Evolutionary conservation across 768 basidiomycete genomes (phyloP).

Genomic region (Aureoboletus auriporus): DNA sequence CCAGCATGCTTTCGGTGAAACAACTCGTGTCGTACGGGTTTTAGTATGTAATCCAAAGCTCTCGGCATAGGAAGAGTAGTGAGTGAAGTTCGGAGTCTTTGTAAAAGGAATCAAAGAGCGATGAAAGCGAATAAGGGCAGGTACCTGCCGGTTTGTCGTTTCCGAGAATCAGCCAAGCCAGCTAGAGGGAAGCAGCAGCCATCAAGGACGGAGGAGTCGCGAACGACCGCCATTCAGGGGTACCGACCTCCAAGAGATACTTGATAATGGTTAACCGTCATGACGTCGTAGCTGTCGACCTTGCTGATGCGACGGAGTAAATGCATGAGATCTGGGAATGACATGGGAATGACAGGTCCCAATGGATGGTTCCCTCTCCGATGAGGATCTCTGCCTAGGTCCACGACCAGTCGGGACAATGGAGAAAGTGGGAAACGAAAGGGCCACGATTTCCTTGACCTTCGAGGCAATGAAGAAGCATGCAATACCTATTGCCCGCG

Average conservation of each 20-base stretch:
- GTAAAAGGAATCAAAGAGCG: conserved; percentile 9
- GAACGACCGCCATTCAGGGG: conserved; percentile 77
- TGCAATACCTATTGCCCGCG: conserved; percentile 86
- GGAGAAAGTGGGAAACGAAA: conserved; percentile 73
- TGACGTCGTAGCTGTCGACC: conserved; percentile 86
- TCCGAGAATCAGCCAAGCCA: conserved; percentile 76
- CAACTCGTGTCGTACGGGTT: conserved; percentile 66
- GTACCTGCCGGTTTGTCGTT: conserved; percentile 78
- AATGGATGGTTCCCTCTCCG: conserved; percentile 83
- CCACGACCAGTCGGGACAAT: conserved; percentile 75
- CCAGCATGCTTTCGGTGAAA: conserved; percentile 88
- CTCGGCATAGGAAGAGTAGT: conserved; percentile 85
- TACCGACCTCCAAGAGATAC: conserved; percentile 84
- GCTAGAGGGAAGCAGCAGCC: conserved; percentile 83
- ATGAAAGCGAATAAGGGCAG: neutral
- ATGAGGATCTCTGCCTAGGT: conserved; percentile 77
- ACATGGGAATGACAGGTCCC: conserved; percentile 74
- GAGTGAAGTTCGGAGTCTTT: conserved; percentile 79
- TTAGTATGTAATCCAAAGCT: conserved; percentile 79
- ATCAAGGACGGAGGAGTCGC: conserved; percentile 70
- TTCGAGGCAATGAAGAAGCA: conserved; percentile 88
- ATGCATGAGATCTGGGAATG: conserved; percentile 82
- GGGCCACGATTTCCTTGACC: conserved; percentile 89
- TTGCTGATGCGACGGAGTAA: conserved; percentile 88
- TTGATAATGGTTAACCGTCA: conserved; percentile 83